Evolutionary conservation across 352 stramenopile genomes (phyloP).

Genomic region (Globisporangium apiculatum): DNA sequence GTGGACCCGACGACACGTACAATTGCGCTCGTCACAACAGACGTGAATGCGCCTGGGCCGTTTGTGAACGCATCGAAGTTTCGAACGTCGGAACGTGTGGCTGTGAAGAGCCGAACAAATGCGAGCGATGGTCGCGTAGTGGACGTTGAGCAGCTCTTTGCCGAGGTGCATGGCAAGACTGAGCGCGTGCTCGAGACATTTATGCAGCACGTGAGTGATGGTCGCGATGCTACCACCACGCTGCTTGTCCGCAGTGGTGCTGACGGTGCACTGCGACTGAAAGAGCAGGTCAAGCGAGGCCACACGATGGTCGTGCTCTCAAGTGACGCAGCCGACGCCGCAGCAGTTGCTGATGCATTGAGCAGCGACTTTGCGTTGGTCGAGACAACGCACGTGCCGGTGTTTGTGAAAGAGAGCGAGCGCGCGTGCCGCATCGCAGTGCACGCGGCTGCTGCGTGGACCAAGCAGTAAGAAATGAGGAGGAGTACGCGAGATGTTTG

Average conservation of each 20-base stretch:
- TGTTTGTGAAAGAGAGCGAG: slow-evolving; percentile 41
- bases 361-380: slow-evolving; percentile 37
- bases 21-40: slow-evolving; percentile 56
- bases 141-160: slow-evolving; percentile 33
- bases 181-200: slow-evolving; percentile 55
- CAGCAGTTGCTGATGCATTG: slow-evolving; percentile 23
- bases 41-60: slow-evolving; percentile 58
- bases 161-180: slow-evolving; percentile 50
- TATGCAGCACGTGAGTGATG: slow-evolving; percentile 23
- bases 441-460: slow-evolving; percentile 44
- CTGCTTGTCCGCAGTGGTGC: slow-evolving; percentile 38
- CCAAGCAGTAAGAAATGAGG: slow-evolving; percentile 13
- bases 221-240: slow-evolving; percentile 7
- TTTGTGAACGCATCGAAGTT: slow-evolving; percentile 60
- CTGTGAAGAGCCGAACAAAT: slow-evolving; percentile 12
- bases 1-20: slow-evolving; percentile 52
- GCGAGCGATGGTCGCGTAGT: slow-evolving; percentile 1
- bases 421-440: slow-evolving; percentile 43
- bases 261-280: slow-evolving; percentile 31
- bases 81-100: slow-evolving; percentile 40
- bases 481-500: neutral
- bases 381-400: slow-evolving; percentile 31
- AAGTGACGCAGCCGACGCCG: slow-evolving; percentile 23
- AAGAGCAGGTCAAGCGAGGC: slow-evolving; percentile 43
- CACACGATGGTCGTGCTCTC: slow-evolving; percentile 55